Conservation (phyloP, 164 flowering plant species). For the Umbellularia californica region DNA sequence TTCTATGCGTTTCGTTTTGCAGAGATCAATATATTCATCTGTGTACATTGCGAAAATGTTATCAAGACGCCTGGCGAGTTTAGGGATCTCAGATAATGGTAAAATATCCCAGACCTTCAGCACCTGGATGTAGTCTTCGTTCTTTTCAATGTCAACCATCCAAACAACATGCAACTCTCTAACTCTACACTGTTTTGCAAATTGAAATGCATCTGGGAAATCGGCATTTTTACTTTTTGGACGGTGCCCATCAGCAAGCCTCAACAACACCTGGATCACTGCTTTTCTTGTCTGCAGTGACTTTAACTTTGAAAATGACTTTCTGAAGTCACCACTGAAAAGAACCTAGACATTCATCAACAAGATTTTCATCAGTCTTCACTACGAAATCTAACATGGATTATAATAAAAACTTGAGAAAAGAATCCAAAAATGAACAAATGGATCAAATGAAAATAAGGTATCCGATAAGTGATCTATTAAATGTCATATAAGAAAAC, state of each 20-base stretch:
- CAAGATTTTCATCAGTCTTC: background rate
- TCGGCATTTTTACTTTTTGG: constrained; percentile 6
- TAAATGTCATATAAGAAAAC: background rate
- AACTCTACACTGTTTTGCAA: constrained; percentile 29
- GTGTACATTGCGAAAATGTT: constrained; percentile 11
- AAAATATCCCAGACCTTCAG: constrained; percentile 70
- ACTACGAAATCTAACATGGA: background rate
- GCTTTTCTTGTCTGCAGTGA: constrained; percentile 10
- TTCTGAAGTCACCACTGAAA: constrained; percentile 28
- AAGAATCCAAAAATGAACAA: too few species aligned
- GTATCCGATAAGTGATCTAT: too few species aligned
- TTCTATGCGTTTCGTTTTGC: constrained; percentile 42
- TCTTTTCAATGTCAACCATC: constrained; percentile 31
- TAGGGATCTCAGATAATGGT: constrained; percentile 48
- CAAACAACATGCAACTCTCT: constrained; percentile 25
- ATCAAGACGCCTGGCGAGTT: constrained; percentile 32
- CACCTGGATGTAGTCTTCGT: constrained; percentile 24
- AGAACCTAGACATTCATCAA: constrained; percentile 22
- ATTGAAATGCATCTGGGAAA: constrained; percentile 17
- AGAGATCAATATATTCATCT: constrained; percentile 38
- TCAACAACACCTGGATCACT: constrained; percentile 23
- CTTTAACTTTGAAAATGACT: constrained; percentile 22
- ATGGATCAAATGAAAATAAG: too few species aligned
- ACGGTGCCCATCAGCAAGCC: constrained; percentile 46
- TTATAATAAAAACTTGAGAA: too few species aligned